Conservation (phyloP, 1,284 basidiomycete species). For the Austropuccinia psidii region DNA sequence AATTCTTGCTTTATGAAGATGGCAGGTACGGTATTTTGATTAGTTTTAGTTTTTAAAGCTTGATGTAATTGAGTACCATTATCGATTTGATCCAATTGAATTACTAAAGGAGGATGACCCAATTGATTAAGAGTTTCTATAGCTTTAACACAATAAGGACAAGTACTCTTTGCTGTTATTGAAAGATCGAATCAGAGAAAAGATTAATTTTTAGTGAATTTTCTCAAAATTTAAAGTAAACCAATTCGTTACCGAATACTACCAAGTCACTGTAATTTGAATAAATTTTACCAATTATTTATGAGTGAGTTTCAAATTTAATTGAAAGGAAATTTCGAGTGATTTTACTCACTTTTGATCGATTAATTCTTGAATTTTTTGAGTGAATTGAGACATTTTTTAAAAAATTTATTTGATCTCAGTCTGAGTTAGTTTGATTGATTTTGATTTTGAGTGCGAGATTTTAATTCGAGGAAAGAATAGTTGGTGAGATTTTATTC, state of each 20-base stretch:
- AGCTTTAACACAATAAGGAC: slow-evolving; percentile 25
- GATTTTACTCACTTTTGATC: neutral
- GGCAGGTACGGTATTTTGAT: slow-evolving; percentile 50
- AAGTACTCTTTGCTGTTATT: slow-evolving; percentile 11
- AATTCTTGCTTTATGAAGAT: slow-evolving; percentile 49
- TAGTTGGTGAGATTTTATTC: too few species aligned
- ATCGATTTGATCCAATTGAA: slow-evolving; percentile 48
- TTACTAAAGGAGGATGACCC: slow-evolving; percentile 42
- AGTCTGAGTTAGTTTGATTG: too few species aligned
- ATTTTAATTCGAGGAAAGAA: too few species aligned
- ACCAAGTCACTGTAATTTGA: neutral
- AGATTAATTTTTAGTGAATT: neutral
- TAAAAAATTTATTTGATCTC: too few species aligned
- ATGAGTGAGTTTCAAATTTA: neutral
- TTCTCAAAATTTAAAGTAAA: neutral
- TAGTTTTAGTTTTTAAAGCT: slow-evolving; percentile 49
- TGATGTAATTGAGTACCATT: slow-evolving; percentile 45
- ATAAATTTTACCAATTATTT: too few species aligned
- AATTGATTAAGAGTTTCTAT: slow-evolving; percentile 1
- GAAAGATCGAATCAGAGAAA: neutral
- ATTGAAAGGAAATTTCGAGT: neutral
- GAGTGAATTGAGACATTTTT: too few species aligned
- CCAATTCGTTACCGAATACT: neutral
- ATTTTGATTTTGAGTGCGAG: too few species aligned
- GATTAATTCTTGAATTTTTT: too few species aligned